phyloP scores from a whole-genome alignment of 2,329 filamentous ascomycete genomes.

The Diaporthe longicolla region DNA sequence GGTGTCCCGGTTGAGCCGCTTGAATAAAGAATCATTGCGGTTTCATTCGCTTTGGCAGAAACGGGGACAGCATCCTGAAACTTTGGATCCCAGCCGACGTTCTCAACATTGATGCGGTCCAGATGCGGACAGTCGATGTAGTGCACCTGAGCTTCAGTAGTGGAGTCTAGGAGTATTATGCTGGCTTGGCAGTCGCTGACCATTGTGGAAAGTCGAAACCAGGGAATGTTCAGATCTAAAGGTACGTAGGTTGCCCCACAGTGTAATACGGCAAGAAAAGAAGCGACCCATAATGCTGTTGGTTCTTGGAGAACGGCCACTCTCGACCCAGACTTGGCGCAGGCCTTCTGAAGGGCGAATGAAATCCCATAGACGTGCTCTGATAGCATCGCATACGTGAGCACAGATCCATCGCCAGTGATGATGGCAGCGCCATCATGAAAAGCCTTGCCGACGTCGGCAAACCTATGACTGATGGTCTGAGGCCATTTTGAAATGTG shows the following conservation, averaged over 20 bases:
- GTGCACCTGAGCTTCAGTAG: slow-evolving; percentile 8
- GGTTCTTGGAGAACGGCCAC: slow-evolving; percentile 59
- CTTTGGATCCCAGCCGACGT: too few relatives aligned
- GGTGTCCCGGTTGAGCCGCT: slow-evolving; percentile 45
- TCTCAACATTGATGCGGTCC: slow-evolving; percentile 34
- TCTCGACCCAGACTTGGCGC: slow-evolving; percentile 39
- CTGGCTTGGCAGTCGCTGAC: slow-evolving; percentile 49
- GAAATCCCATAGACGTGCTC: too few relatives aligned
- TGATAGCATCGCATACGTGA: too few relatives aligned
- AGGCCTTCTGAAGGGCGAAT: too few relatives aligned
- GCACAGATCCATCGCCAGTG: too few relatives aligned
- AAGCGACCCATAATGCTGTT: slow-evolving; percentile 51
- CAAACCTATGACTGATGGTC: slow-evolving; percentile 53
- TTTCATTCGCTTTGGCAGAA: too few relatives aligned
- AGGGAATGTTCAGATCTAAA: slow-evolving; percentile 54
- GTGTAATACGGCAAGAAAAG: slow-evolving; percentile 57
- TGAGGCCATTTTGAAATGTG: slow-evolving; percentile 49
- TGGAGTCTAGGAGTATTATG: slow-evolving; percentile 43
- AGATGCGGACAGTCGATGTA: background rate
- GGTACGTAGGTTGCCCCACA: slow-evolving; percentile 57
- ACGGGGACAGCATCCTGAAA: too few relatives aligned
- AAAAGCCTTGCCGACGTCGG: slow-evolving; percentile 51
- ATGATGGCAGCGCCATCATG: slow-evolving; percentile 32
- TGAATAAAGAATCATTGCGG: too few relatives aligned
- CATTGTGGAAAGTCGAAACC: slow-evolving; percentile 50